Percentiles rank a stretch among this genome's conserved stretches.
These are phyloP conservation scores for Psilocybe cubensis DNA, from an alignment of 768 basidiomycete genomes.

Conservation along the genomic window DNA sequence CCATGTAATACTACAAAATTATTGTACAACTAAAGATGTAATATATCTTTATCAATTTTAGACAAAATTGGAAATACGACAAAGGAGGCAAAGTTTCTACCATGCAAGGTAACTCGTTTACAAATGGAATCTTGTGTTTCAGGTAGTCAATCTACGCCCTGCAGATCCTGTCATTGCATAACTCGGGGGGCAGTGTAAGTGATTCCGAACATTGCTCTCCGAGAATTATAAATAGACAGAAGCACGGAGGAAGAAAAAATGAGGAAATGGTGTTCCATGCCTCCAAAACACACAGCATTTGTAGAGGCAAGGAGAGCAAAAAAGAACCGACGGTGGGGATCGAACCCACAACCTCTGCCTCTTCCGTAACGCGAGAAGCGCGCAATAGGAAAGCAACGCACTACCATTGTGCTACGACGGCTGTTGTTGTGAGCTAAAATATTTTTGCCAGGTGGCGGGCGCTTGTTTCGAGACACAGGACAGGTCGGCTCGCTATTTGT, in stretches of 20 bases:
- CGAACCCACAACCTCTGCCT: constrained; percentile 32
- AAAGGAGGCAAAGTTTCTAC: background rate
- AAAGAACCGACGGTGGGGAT: constrained; percentile 22
- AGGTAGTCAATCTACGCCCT: background rate
- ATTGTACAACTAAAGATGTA: background rate
- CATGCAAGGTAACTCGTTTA: background rate
- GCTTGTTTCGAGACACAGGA: no score
- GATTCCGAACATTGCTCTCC: background rate
- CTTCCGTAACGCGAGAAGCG: background rate
- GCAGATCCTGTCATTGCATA: background rate
- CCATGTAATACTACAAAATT: background rate
- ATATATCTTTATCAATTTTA: background rate
- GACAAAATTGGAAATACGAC: background rate
- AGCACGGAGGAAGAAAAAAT: background rate
- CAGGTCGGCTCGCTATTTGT: no score
- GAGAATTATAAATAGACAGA: background rate
- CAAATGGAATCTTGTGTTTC: background rate
- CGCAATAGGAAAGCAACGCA: constrained; percentile 30
- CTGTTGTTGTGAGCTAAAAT: background rate
- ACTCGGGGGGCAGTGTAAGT: background rate
- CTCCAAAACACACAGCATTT: background rate
- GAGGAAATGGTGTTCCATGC: background rate
- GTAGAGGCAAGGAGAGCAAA: background rate
- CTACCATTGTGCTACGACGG: constrained; percentile 32
- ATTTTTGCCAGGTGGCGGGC: no score